Evolutionary conservation across 768 basidiomycete species (phyloP).

Genomic region (Lenzites betulinus): DNA sequence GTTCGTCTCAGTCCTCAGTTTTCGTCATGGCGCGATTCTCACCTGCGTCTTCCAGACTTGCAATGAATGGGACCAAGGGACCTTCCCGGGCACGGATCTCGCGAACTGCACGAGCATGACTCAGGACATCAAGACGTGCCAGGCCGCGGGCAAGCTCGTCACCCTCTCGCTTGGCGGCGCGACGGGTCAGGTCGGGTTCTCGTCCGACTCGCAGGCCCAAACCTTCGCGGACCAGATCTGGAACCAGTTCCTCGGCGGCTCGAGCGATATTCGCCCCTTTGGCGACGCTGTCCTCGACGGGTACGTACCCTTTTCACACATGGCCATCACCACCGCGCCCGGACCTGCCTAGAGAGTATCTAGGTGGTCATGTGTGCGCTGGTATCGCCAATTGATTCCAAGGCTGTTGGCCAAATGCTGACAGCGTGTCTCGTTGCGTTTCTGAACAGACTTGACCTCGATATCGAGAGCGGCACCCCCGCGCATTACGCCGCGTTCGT

Average conservation of each 20-base stretch:
- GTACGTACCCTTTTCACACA: conserved; percentile 36
- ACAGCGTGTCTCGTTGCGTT: background rate
- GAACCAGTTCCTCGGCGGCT: conserved; percentile 70
- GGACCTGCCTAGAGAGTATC: background rate
- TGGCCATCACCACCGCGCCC: background rate
- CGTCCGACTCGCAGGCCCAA: conserved; percentile 55
- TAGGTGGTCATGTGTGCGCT: background rate
- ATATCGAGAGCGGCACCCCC: conserved; percentile 65
- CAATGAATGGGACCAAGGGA: conserved; percentile 52
- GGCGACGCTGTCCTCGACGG: conserved; percentile 72
- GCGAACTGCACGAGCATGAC: conserved; percentile 63
- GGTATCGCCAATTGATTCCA: background rate
- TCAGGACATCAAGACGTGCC: conserved; percentile 62
- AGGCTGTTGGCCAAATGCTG: background rate
- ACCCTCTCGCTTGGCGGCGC: conserved; percentile 45
- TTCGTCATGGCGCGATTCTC: background rate
- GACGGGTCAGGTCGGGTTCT: conserved; percentile 62
- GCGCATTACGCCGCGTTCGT: conserved; percentile 38
- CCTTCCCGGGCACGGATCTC: conserved; percentile 62
- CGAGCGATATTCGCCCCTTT: conserved; percentile 65
- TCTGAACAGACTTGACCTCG: conserved; percentile 55
- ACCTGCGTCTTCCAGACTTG: conserved; percentile 47
- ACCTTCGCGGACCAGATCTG: conserved; percentile 68
- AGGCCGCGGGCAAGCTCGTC: conserved; percentile 42
- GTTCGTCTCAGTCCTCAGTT: conserved; percentile 32